These are phyloP conservation scores for Talaromyces sp. DNA, from an alignment of 2,329 filamentous ascomycete species.

Conservation along the genomic window DNA sequence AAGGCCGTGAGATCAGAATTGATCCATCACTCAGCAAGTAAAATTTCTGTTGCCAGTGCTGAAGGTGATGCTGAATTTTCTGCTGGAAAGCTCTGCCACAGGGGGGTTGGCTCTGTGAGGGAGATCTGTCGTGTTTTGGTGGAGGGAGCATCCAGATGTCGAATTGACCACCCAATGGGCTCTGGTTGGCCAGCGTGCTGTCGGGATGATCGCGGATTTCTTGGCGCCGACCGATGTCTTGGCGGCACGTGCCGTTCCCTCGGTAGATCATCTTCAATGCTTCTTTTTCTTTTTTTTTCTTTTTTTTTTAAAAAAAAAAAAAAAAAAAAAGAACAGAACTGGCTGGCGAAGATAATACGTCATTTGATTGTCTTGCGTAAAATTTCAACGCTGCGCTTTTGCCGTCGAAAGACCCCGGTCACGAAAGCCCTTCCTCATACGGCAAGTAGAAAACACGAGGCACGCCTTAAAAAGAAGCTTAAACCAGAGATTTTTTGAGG, in stretches of 20 bases:
- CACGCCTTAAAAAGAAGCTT: neutral
- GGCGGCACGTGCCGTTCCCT: constrained; percentile 10
- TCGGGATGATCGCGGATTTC: constrained; percentile 19
- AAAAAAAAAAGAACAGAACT: too few relatives aligned
- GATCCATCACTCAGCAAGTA: constrained; percentile 8
- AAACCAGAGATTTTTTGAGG: neutral
- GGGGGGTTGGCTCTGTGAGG: neutral
- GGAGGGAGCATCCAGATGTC: neutral
- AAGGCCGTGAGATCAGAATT: constrained; percentile 3
- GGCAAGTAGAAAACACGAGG: neutral
- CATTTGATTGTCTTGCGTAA: neutral
- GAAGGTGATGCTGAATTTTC: neutral
- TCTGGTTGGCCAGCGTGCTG: constrained; percentile 13
- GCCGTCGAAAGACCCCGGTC: neutral
- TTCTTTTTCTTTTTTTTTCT: too few relatives aligned
- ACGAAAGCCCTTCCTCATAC: neutral
- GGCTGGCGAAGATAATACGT: neutral
- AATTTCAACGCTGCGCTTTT: neutral
- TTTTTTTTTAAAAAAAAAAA: too few relatives aligned
- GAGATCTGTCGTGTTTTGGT: neutral
- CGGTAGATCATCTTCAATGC: neutral
- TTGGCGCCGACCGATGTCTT: constrained; percentile 18
- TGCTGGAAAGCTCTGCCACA: constrained; percentile 8
- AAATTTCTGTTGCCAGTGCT: neutral
- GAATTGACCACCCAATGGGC: constrained; percentile 30